Percentiles rank a stretch among this genome's conserved stretches.
phyloP scores from a whole-genome alignment of 2,329 filamentous ascomycete species.

The Ceratocystis harringtonii region DNA sequence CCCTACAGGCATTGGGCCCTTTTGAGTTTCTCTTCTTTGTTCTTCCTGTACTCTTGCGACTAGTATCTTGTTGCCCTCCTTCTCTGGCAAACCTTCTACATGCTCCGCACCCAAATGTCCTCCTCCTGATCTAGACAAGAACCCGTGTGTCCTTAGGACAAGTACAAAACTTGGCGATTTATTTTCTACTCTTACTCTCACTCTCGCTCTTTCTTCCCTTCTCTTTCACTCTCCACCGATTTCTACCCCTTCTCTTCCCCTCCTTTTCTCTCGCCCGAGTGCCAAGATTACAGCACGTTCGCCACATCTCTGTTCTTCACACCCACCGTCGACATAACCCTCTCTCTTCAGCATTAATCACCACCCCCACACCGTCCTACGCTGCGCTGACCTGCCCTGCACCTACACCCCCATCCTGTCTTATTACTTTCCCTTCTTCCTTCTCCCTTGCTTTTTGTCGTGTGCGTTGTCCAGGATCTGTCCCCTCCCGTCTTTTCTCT shows the following conservation, averaged over 20 bases:
- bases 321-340: neutral
- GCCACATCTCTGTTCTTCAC: neutral
- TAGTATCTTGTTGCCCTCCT: neutral
- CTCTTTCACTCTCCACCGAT: neutral
- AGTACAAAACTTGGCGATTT: neutral
- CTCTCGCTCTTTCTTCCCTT: neutral
- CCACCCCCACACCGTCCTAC: neutral
- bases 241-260: neutral
- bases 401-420: neutral
- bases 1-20: neutral
- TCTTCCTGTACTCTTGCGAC: neutral
- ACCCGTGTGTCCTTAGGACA: neutral
- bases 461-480: neutral
- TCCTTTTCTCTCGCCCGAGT: neutral
- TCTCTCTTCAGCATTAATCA: neutral
- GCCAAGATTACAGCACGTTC: neutral
- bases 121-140: neutral
- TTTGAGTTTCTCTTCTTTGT: neutral
- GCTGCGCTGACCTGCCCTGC: neutral
- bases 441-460: neutral
- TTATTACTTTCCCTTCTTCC: neutral
- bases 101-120: neutral
- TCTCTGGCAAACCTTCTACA: neutral
- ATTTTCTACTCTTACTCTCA: neutral
- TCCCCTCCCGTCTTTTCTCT: neutral